These are phyloP conservation scores for Pythium volutum DNA, from an alignment of 352 stramenopile species.

Conservation along the genomic window DNA sequence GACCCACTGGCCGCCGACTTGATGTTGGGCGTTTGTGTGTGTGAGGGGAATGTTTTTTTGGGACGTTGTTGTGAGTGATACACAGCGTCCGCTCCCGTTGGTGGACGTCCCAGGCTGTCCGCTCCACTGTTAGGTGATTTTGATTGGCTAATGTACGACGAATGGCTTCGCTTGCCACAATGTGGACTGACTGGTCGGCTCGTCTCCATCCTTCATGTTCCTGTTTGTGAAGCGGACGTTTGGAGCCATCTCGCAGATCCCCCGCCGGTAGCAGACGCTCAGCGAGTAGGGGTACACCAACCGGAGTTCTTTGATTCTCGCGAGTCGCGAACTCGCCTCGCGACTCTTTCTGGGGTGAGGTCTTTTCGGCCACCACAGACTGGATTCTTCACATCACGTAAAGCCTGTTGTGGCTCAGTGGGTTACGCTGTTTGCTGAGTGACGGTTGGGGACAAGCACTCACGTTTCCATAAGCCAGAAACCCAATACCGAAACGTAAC, in stretches of 20 bases:
- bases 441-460: neutral
- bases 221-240: constrained; percentile 8
- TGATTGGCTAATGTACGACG: constrained; percentile 13
- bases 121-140: constrained; percentile 17
- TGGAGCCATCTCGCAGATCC: constrained; percentile 23
- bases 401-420: neutral
- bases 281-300: constrained; percentile 23
- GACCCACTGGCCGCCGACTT: constrained; percentile 23
- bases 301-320: constrained; percentile 15
- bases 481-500: neutral
- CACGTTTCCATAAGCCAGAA: neutral
- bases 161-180: constrained; percentile 11
- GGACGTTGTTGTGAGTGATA: constrained; percentile 27
- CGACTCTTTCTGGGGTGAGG: constrained; percentile 6
- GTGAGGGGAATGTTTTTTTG: constrained; percentile 28
- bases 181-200: constrained; percentile 16
- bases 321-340: neutral
- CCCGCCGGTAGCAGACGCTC: constrained; percentile 6
- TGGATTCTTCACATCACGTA: constrained; percentile 14
- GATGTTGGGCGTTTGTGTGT: constrained; percentile 21
- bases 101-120: constrained; percentile 14
- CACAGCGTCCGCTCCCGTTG: neutral
- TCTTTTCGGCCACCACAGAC: constrained; percentile 11
- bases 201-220: constrained; percentile 15
- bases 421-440: neutral